Evolutionary conservation across 805 yeast species (phyloP).

Genomic region (Teunomyces funiuensis): DNA sequence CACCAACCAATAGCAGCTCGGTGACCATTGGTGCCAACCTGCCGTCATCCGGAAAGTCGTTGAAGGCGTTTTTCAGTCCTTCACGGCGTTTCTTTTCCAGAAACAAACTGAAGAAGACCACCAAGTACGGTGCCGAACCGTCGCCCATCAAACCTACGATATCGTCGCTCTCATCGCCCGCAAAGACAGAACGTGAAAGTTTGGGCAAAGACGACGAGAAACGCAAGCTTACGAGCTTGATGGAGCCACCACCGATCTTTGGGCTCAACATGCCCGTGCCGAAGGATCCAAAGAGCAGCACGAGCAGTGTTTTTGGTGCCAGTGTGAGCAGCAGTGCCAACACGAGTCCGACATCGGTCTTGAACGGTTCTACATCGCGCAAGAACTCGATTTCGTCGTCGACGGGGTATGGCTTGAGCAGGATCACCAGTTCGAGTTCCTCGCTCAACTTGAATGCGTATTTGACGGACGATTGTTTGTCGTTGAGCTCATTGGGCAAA

Average conservation of each 20-base stretch:
- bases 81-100: conserved; percentile 34
- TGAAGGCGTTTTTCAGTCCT: conserved; percentile 38
- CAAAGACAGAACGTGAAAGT: conserved; percentile 9
- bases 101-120: conserved; percentile 16
- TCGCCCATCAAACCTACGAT: conserved; percentile 27
- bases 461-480: conserved; percentile 32
- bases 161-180: conserved; percentile 29
- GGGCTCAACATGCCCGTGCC: conserved; percentile 12
- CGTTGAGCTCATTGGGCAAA: not conserved
- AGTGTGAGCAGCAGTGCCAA: conserved; percentile 5
- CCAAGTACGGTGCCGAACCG: conserved; percentile 4
- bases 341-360: conserved; percentile 1
- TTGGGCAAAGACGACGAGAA: conserved; percentile 9
- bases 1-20: conserved; percentile 26
- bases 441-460: conserved; percentile 43
- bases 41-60: conserved; percentile 28
- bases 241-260: conserved; percentile 41
- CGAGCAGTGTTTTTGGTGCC: not conserved
- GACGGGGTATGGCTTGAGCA: conserved; percentile 23
- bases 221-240: conserved; percentile 23
- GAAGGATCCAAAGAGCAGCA: not conserved
- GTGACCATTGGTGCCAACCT: conserved; percentile 42
- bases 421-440: conserved; percentile 40
- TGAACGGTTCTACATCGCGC: conserved; percentile 16
- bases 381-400: conserved; percentile 28